phyloP scores from a whole-genome alignment of 2,329 filamentous ascomycete species.

The Fusarium sp. region DNA sequence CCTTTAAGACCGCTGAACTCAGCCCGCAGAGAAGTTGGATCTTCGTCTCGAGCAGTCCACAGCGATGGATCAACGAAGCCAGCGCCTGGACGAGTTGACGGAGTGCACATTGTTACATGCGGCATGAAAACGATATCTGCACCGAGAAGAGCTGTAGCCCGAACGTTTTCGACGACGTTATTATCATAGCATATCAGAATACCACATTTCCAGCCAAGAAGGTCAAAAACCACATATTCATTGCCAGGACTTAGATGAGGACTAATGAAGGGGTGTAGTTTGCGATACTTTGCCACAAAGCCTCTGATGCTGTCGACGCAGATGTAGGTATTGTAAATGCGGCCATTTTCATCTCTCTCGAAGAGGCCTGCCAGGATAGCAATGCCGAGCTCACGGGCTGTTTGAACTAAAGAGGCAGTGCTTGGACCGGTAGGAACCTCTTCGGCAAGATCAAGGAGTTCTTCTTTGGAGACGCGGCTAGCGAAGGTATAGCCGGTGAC shows the following conservation, averaged over 20 bases:
- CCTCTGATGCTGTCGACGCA: not conserved
- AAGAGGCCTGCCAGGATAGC: not conserved
- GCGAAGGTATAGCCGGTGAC: not conserved
- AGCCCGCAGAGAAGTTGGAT: not conserved
- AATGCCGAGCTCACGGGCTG: not conserved
- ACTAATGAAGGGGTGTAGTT: not conserved
- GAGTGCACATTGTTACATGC: not conserved
- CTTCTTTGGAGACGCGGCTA: not conserved
- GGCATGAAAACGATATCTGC: slow-evolving; percentile 1
- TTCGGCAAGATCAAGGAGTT: not conserved
- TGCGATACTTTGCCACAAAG: not conserved
- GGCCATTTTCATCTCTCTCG: not conserved
- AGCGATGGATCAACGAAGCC: not conserved
- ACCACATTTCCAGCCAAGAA: not conserved
- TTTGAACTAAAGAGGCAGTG: not conserved
- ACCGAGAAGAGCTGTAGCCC: not conserved
- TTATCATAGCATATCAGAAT: not conserved
- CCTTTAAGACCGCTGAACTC: not conserved
- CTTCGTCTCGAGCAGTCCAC: not conserved
- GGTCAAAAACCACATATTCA: not conserved
- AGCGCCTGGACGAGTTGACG: not conserved
- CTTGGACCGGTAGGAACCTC: not conserved
- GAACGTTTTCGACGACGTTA: not conserved
- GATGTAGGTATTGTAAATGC: not conserved
- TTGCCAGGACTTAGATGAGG: not conserved